Conservation (phyloP, 1,139 yeast species). For the Meyerozyma carpophila region DNA sequence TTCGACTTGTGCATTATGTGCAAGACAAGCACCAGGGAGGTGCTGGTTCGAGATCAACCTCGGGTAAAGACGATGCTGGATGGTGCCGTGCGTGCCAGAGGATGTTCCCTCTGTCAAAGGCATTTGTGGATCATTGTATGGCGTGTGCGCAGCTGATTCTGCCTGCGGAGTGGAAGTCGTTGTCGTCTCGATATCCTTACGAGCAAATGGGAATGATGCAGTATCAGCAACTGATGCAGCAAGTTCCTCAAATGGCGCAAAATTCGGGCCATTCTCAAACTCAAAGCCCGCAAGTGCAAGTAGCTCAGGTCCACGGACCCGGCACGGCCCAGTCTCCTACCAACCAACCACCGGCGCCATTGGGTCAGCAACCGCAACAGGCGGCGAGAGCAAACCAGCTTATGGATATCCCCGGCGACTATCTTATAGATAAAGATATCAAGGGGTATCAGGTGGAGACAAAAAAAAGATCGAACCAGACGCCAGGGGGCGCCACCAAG, state of each 20-base stretch:
- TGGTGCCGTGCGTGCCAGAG: conserved; percentile 62
- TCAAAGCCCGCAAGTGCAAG: not conserved
- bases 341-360: not conserved
- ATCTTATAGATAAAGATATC: not conserved
- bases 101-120: conserved; percentile 51
- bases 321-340: not conserved
- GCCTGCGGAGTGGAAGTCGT: conserved; percentile 25
- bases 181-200: not conserved
- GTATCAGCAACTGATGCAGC: not conserved
- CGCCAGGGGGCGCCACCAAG: not conserved
- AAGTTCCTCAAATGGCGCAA: not conserved
- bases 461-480: not conserved
- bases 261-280: not conserved
- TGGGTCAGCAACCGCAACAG: not conserved
- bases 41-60: conserved; percentile 9
- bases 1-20: conserved; percentile 60
- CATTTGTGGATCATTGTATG: conserved; percentile 61
- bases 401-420: not conserved
- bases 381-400: not conserved
- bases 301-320: not conserved
- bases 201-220: conserved; percentile 1
- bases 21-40: conserved; percentile 35
- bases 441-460: not conserved
- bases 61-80: conserved; percentile 44
- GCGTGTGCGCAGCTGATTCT: conserved; percentile 47